A percentile compares a stretch with the other conserved stretches of the same genome.
Conservation (phyloP, 1,284 basidiomycete genomes). For the Farysia itapuensis region DNA sequence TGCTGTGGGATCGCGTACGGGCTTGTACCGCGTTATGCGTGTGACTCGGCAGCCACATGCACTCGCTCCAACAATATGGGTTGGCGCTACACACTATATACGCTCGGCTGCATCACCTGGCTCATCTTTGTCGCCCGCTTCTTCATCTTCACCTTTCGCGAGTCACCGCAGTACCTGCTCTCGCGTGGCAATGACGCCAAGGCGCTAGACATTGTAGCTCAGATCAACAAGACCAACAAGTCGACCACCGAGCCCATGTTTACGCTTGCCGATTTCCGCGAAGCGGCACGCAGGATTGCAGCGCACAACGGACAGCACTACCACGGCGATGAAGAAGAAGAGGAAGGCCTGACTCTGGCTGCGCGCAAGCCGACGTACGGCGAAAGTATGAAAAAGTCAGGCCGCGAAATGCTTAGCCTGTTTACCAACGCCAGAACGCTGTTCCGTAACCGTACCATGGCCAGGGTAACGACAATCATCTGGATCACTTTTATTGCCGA, state of each 20-base stretch:
- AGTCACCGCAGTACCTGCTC: conserved; percentile 54
- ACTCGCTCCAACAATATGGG: conserved; percentile 45
- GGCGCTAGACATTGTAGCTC: conserved; percentile 36
- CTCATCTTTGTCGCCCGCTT: conserved; percentile 54
- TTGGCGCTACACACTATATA: conserved; percentile 55
- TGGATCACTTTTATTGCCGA: conserved; percentile 49
- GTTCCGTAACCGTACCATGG: conserved; percentile 57
- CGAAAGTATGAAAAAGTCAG: conserved; percentile 28
- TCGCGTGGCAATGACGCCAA: conserved; percentile 42
- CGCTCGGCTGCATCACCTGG: conserved; percentile 53
- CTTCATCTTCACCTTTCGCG: conserved; percentile 48
- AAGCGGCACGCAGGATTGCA: conserved; percentile 51
- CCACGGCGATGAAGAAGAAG: conserved; percentile 10
- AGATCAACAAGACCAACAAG: conserved; percentile 56
- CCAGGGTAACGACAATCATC: conserved; percentile 58
- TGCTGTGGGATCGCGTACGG: conserved; percentile 51
- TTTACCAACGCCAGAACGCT: conserved; percentile 59
- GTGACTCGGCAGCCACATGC: conserved; percentile 29
- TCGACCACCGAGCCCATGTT: conserved; percentile 56
- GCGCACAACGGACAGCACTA: conserved; percentile 9
- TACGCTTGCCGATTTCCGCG: conserved; percentile 59
- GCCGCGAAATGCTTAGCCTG: conserved; percentile 34
- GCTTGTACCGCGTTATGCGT: conserved; percentile 45
- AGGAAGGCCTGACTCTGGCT: conserved; percentile 7
- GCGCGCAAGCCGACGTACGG: conserved; percentile 1